Base-by-base conservation (phyloP, 2,329 filamentous ascomycete genomes). In the Beauveria bassiana region DNA sequence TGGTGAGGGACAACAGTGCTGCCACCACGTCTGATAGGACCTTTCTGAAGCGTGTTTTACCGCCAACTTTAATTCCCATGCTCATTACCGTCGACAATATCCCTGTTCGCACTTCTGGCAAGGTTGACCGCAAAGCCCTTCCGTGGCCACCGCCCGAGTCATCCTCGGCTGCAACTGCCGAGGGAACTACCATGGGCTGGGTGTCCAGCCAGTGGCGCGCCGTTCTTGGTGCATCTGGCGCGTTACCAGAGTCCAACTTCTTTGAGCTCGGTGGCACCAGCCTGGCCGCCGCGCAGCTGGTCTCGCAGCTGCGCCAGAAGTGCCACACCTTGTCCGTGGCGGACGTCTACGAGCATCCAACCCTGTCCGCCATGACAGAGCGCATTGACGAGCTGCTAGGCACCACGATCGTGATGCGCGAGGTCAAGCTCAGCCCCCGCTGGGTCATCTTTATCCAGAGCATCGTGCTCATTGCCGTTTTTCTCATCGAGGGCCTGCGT, bases 211-310 rank as follows among this genome's bases (percentile, higher is more conserved):
- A 66, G 42, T 67, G 66, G 66, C 65, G 66, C 16, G 61, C 62
- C 4, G 63, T 67, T 2, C 61, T 67, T 18, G 66, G 66, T 12
- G 56, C 65, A 8, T 55, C 64, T 2, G 52, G 20, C 24, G n/a
- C 63, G 1, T 20, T 61, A 14, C 53, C 59, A 12, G 62, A 64
- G 3, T 50, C 62, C 42, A 54, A 66, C 59, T 68, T 67, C 51
- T 67, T 66, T 52, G 64, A 68, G 31, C 62, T 68, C 12, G 66
- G 66, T 18, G 66, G 66, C 24, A 67, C 64, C 40, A 68, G 66
- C 49, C 47, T 68, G 28, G 66, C 62, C 7, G 66, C 65, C 2
- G 66, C 66, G 14, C 66, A 67, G 63, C 65, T 68, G 12, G 63
- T 66, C 12, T 66, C 66, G 22, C 65, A 66, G 45, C 49, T 68